These are phyloP conservation scores for Tarenaya hassleriana DNA, from an alignment of 345 rosid species.

Conservation along the genomic window DNA sequence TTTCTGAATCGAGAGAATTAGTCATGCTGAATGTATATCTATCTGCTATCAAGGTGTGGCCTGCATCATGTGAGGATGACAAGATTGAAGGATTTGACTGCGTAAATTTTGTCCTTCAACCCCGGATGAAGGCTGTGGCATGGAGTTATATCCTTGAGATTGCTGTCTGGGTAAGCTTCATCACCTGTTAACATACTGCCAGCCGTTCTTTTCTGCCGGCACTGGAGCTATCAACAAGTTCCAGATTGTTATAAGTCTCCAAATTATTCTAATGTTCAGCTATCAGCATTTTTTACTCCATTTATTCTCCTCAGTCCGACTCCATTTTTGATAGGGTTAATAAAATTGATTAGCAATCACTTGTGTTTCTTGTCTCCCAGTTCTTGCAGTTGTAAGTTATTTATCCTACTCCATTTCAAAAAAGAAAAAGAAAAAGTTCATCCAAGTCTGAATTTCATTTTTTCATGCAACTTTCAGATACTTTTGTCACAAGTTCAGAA, in stretches of 20 bases:
- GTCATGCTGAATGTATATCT: neutral
- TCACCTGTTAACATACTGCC: constrained; percentile 1
- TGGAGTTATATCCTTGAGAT: constrained; percentile 10
- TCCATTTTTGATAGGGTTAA: too few relatives aligned
- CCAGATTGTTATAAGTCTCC: constrained; percentile 3
- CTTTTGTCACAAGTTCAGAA: too few relatives aligned
- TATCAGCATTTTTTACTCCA: neutral
- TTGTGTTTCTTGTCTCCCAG: too few relatives aligned
- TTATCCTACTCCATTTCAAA: too few relatives aligned
- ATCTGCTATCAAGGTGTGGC: neutral
- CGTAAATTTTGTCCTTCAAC: constrained; percentile 2
- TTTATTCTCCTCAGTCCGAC: too few relatives aligned
- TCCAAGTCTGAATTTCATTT: too few relatives aligned
- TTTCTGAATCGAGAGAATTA: constrained; percentile 10
- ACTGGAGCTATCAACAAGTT: neutral
- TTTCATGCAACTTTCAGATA: too few relatives aligned
- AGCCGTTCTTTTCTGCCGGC: neutral
- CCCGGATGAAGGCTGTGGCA: constrained; percentile 11
- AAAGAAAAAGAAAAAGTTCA: too few relatives aligned
- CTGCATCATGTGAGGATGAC: constrained; percentile 2
- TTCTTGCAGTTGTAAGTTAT: too few relatives aligned
- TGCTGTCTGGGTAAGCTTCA: neutral
- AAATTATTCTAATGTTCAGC: neutral
- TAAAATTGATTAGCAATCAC: too few relatives aligned
- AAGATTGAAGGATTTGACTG: constrained; percentile 1